These are phyloP conservation scores for Colletotrichum australisinense DNA, from an alignment of 2,329 filamentous ascomycete species.

Conservation along the genomic window DNA sequence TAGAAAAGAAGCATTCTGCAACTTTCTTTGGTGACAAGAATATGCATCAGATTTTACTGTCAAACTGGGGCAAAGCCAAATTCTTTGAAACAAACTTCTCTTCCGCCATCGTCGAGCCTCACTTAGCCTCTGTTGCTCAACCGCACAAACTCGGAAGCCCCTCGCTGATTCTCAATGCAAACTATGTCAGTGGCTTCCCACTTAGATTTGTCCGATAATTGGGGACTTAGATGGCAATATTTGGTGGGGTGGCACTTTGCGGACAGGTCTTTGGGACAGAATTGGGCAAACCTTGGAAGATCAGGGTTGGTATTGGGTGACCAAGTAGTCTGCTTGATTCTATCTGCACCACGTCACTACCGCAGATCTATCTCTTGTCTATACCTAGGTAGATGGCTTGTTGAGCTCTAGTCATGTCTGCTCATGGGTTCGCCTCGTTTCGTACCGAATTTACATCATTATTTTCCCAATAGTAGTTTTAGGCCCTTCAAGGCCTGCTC, in stretches of 20 bases:
- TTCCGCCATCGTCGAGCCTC: conserved; percentile 38
- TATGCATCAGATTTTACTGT: conserved; percentile 45
- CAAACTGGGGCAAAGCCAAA: conserved; percentile 51
- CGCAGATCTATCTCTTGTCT: background rate
- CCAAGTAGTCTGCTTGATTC: background rate
- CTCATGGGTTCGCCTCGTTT: background rate
- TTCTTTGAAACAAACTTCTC: conserved; percentile 51
- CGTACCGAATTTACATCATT: background rate
- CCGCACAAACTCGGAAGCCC: conserved; percentile 31
- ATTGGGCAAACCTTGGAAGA: background rate
- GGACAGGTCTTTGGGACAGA: conserved; percentile 4
- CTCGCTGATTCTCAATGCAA: conserved; percentile 31
- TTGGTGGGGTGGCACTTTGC: background rate
- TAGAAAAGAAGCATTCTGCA: conserved; percentile 30
- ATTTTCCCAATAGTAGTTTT: background rate
- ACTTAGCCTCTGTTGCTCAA: background rate
- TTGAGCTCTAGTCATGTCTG: background rate
- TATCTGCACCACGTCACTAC: background rate
- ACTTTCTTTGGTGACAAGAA: conserved; percentile 44
- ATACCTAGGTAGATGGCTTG: background rate
- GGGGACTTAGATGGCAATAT: conserved; percentile 2
- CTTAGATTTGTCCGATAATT: conserved; percentile 11
- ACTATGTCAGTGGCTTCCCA: conserved; percentile 3
- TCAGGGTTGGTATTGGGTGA: background rate
- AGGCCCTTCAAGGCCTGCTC: conserved; percentile 20